Percentiles rank a stretch among this genome's conserved stretches.
These are phyloP conservation scores for Ceriops decandra DNA, from an alignment of 345 rosid genomes.

Conservation along the genomic window DNA sequence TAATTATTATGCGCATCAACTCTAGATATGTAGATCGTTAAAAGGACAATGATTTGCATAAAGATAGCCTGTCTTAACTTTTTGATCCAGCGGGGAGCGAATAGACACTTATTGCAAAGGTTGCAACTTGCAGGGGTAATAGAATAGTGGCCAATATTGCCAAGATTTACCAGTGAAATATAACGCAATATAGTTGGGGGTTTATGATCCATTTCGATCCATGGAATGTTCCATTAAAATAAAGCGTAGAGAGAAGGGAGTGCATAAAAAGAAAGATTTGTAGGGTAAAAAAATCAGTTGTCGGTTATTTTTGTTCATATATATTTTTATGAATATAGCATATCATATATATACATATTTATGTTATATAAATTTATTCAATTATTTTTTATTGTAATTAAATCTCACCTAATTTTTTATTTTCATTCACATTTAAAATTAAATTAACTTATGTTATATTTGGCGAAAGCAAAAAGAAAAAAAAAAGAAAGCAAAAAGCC, in stretches of 20 bases:
- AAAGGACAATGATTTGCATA: constrained; percentile 1
- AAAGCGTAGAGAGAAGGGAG: no score
- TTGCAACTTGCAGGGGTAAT: neutral
- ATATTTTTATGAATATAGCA: no score
- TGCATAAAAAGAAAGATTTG: no score
- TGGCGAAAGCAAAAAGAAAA: neutral
- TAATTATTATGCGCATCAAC: no score
- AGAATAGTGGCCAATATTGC: no score
- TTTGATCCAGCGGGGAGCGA: neutral
- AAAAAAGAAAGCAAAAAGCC: neutral
- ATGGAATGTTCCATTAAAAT: no score
- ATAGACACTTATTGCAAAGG: neutral
- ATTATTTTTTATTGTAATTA: no score
- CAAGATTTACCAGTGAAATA: no score
- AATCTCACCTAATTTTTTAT: neutral
- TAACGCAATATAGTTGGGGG: no score
- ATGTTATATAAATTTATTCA: neutral
- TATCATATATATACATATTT: neutral
- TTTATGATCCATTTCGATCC: no score
- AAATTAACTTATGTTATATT: neutral
- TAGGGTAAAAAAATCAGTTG: no score
- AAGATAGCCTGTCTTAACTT: neutral
- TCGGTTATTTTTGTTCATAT: no score
- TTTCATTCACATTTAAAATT: neutral
- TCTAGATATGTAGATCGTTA: neutral